These are phyloP conservation scores for Panaeolus papilionaceus DNA, from an alignment of 768 basidiomycete species.

Conservation along the genomic window DNA sequence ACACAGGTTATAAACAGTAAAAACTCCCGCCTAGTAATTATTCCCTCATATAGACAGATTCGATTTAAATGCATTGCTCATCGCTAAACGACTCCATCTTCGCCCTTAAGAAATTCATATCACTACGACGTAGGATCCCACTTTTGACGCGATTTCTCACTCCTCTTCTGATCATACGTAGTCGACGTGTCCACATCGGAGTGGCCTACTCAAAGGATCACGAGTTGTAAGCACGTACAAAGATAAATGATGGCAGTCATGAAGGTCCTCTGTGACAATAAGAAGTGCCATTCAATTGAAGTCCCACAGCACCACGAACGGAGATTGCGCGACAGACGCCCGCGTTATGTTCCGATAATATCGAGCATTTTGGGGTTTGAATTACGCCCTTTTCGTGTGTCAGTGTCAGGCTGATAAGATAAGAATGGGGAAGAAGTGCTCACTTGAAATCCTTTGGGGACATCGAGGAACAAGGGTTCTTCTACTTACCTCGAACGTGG, in stretches of 20 bases:
- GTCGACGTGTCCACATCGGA: background rate
- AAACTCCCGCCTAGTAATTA: conserved; percentile 6
- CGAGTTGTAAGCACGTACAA: background rate
- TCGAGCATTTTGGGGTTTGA: conserved; percentile 1
- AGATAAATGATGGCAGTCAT: background rate
- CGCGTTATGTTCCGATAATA: conserved; percentile 7
- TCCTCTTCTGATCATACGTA: background rate
- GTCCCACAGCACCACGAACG: conserved; percentile 10
- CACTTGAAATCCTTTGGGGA: background rate
- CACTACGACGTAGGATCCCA: background rate
- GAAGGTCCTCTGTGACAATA: background rate
- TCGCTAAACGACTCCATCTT: no score
- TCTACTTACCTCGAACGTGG: background rate
- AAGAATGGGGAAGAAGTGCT: background rate
- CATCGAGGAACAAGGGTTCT: background rate
- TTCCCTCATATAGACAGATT: background rate
- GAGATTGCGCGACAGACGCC: conserved; percentile 13
- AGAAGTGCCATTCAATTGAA: background rate
- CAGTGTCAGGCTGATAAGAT: background rate
- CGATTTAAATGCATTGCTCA: background rate
- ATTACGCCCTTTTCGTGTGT: background rate
- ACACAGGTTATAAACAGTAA: background rate
- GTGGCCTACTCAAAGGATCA: background rate
- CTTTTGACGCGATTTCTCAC: background rate
- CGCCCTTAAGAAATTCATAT: background rate